Conservation (phyloP, 805 yeast species). For the Starmerella stellata region DNA sequence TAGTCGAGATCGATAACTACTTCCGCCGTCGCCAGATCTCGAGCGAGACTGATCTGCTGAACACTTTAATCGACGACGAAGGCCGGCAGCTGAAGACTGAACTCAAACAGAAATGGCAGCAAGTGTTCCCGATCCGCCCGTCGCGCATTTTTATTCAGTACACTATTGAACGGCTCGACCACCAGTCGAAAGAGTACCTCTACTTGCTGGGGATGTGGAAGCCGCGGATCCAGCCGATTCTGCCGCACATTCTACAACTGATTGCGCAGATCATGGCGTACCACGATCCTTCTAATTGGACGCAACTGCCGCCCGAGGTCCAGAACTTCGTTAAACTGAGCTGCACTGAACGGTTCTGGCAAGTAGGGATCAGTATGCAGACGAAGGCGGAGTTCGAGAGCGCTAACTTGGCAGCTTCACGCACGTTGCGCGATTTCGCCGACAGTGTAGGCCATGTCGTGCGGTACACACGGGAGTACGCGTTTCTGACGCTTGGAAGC, state of each 20-base stretch:
- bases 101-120: conserved; percentile 79
- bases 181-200: conserved; percentile 55
- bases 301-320: conserved; percentile 67
- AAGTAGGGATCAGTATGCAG: conserved; percentile 88
- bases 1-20: conserved; percentile 81
- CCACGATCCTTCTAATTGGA: conserved; percentile 87
- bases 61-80: conserved; percentile 74
- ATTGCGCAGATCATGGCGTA: conserved; percentile 84
- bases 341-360: conserved; percentile 93
- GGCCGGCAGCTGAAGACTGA: conserved; percentile 62
- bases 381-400: conserved; percentile 85
- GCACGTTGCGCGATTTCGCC: conserved; percentile 87
- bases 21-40: conserved; percentile 68
- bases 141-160: conserved; percentile 89
- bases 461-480: conserved; percentile 89
- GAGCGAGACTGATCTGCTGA: conserved; percentile 53
- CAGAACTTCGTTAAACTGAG: conserved; percentile 81
- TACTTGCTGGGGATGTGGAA: conserved; percentile 66
- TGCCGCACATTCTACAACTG: conserved; percentile 77
- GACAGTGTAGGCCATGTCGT: conserved; percentile 94
- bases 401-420: conserved; percentile 85
- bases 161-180: conserved; percentile 77
- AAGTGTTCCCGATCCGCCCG: conserved; percentile 86
- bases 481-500: conserved; percentile 74
- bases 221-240: conserved; percentile 77